Conservation (phyloP, 176 grass and related monocot genomes). For the Oryza glumipatula region DNA sequence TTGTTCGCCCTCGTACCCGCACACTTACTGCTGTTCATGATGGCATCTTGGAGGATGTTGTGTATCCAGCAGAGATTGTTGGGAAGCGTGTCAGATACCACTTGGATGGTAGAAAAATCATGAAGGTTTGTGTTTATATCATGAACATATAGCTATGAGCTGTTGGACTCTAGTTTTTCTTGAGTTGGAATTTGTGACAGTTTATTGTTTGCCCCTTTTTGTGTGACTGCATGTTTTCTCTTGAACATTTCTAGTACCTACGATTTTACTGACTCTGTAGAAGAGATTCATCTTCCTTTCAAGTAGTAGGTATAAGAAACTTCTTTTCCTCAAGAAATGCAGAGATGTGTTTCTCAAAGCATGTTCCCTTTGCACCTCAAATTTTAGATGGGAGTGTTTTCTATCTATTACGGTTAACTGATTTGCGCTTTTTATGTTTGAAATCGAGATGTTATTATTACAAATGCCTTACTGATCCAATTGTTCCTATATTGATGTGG, state of each 20-base stretch:
- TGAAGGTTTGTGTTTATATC: slow-evolving; percentile 40
- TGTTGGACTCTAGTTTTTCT: not conserved
- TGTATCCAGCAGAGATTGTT: slow-evolving; percentile 75
- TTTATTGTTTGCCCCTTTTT: not conserved
- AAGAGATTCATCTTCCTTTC: not conserved
- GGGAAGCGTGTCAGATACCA: slow-evolving; percentile 68
- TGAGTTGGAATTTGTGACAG: slow-evolving; percentile 8
- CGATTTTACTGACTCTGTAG: not conserved
- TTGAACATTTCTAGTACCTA: not conserved
- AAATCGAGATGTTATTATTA: not conserved
- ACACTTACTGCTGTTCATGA: slow-evolving; percentile 74
- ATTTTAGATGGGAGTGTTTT: not conserved
- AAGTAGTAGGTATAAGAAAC: not conserved
- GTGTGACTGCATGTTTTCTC: not conserved
- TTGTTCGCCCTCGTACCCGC: slow-evolving; percentile 65
- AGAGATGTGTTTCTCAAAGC: not conserved
- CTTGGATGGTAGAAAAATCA: slow-evolving; percentile 49
- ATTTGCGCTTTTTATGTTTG: not conserved
- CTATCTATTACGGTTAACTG: not conserved
- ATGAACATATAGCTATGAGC: not conserved
- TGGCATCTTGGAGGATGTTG: slow-evolving; percentile 69
- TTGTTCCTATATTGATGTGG: not conserved
- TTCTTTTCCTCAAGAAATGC: not conserved
- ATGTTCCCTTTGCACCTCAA: not conserved
- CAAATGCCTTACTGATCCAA: not conserved